phyloP scores from a whole-genome alignment of 2,329 filamentous ascomycete species.

The Ascochyta pisi region DNA sequence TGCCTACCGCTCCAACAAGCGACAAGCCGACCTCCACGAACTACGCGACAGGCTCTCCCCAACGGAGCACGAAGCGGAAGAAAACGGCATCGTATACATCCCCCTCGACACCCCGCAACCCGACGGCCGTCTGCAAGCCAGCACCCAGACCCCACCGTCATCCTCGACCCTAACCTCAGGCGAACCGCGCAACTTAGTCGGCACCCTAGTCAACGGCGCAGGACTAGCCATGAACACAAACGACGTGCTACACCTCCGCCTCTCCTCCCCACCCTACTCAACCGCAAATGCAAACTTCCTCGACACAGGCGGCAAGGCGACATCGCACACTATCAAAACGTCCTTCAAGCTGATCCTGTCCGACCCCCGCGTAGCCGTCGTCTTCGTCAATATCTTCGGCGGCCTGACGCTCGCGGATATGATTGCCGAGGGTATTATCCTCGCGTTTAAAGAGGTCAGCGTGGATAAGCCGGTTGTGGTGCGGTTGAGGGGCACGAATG shows the following conservation, averaged over 20 bases:
- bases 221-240: slow-evolving; percentile 92
- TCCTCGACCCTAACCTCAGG: not conserved
- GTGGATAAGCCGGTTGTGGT: slow-evolving; percentile 75
- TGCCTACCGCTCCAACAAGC: slow-evolving; percentile 66
- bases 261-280: slow-evolving; percentile 56
- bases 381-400: slow-evolving; percentile 76
- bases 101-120: slow-evolving; percentile 53
- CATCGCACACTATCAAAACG: slow-evolving; percentile 77
- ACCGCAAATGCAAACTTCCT: slow-evolving; percentile 82
- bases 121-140: slow-evolving; percentile 11
- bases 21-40: slow-evolving; percentile 66
- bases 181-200: slow-evolving; percentile 66
- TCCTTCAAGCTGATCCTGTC: slow-evolving; percentile 76
- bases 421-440: slow-evolving; percentile 77
- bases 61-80: slow-evolving; percentile 68
- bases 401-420: slow-evolving; percentile 78
- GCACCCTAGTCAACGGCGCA: slow-evolving; percentile 86
- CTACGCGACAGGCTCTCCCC: slow-evolving; percentile 59
- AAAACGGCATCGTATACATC: slow-evolving; percentile 80
- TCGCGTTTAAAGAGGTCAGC: slow-evolving; percentile 73
- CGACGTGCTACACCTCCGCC: slow-evolving; percentile 72
- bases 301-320: slow-evolving; percentile 89
- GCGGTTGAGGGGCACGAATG: slow-evolving; percentile 76
- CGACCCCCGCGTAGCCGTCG: slow-evolving; percentile 74
- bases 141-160: slow-evolving; percentile 7